Evolutionary conservation across 1,284 basidiomycete genomes (phyloP).

Genomic region (Cerioporus squamosus): DNA sequence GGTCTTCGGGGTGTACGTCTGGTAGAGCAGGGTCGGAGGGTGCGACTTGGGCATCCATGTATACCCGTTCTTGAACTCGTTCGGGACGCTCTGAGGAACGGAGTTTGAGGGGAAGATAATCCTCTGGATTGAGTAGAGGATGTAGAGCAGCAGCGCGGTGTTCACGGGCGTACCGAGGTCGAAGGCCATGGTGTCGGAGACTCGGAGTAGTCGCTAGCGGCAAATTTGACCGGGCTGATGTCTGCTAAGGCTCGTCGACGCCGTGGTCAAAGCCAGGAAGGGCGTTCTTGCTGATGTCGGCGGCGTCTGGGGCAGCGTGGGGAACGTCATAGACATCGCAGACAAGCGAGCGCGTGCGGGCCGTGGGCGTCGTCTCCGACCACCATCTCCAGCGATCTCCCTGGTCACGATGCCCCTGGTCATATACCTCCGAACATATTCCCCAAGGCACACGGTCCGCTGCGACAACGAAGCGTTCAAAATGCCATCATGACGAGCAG

Average conservation of each 20-base stretch:
- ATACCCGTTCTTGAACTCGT: slow-evolving; percentile 79
- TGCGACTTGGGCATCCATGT: slow-evolving; percentile 87
- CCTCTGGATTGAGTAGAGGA: slow-evolving; percentile 76
- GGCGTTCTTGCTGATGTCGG: background rate
- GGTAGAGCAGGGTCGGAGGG: slow-evolving; percentile 75
- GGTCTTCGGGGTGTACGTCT: slow-evolving; percentile 78
- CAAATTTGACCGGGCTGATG: too few species aligned
- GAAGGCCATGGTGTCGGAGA: slow-evolving; percentile 32
- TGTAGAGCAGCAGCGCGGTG: slow-evolving; percentile 76
- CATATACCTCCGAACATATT: slow-evolving; percentile 4
- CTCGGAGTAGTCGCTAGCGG: too few species aligned
- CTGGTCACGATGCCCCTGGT: slow-evolving; percentile 21
- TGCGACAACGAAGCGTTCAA: background rate
- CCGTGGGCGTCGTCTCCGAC: background rate
- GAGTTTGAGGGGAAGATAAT: slow-evolving; percentile 71
- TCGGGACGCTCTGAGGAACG: slow-evolving; percentile 53
- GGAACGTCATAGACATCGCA: slow-evolving; percentile 6
- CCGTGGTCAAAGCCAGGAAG: background rate
- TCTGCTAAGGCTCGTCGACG: background rate
- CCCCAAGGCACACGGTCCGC: background rate
- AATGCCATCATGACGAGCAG: background rate
- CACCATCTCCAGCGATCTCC: background rate
- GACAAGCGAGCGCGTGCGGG: slow-evolving; percentile 4
- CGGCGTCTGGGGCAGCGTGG: background rate
- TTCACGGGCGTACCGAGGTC: slow-evolving; percentile 73